phyloP scores from a whole-genome alignment of 208 protist genomes.

The Acanthamoeba culbertsoni region DNA sequence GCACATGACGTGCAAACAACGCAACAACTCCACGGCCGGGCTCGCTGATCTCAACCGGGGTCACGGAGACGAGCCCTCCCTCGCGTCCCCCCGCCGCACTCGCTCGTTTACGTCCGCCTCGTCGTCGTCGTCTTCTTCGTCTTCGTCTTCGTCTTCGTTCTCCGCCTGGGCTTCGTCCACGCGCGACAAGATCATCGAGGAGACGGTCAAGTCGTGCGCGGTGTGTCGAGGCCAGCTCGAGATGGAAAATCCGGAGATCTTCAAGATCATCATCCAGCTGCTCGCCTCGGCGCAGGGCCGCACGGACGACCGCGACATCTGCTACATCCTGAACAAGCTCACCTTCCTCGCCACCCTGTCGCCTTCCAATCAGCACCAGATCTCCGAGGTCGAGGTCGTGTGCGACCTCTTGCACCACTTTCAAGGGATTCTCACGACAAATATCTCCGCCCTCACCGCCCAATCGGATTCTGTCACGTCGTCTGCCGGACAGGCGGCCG shows the following conservation, averaged over 20 bases:
- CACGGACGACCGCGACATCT: not conserved
- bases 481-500: not conserved
- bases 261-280: constrained; percentile 54
- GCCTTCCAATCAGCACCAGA: constrained; percentile 8
- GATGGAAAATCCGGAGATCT: constrained; percentile 53
- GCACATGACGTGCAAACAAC: not conserved
- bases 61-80: not conserved
- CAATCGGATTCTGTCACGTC: not conserved
- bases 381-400: not conserved
- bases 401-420: constrained; percentile 3
- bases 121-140: not conserved
- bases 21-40: not conserved
- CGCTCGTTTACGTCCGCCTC: not conserved
- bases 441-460: not conserved
- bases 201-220: constrained; percentile 30
- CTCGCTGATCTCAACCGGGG: not conserved
- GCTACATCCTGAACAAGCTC: constrained; percentile 41
- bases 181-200: not conserved
- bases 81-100: not conserved
- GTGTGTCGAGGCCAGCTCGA: not conserved
- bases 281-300: not conserved
- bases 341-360: constrained; percentile 21
- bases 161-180: constrained; percentile 3
- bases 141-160: not conserved
- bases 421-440: not conserved